Conservation (phyloP, 768 basidiomycete species). For the Psilocybe subaeruginosa region DNA sequence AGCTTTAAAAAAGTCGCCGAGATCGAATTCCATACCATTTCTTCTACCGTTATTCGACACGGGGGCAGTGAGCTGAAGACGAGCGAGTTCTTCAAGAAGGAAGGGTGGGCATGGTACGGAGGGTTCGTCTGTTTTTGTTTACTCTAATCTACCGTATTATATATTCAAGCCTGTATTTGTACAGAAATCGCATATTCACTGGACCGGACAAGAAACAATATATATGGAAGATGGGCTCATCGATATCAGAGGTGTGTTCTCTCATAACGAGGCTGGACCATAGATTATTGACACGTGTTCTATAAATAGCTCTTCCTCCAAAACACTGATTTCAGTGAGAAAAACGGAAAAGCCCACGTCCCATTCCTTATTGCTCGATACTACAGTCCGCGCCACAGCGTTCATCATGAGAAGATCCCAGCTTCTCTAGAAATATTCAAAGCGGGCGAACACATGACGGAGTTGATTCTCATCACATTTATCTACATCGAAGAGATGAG, state of each 20-base stretch:
- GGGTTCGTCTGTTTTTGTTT: constrained; percentile 6
- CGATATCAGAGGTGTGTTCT: constrained; percentile 11
- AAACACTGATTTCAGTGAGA: constrained; percentile 6
- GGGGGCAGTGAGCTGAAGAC: constrained; percentile 14
- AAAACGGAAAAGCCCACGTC: constrained; percentile 16
- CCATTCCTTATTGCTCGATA: constrained; percentile 17
- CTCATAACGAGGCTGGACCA: background rate
- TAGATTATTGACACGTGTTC: background rate
- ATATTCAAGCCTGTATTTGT: background rate
- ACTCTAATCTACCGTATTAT: background rate
- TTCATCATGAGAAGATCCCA: constrained; percentile 4
- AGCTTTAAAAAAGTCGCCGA: constrained; percentile 15
- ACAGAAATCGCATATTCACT: constrained; percentile 22
- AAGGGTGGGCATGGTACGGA: constrained; percentile 18
- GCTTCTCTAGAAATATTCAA: constrained; percentile 25
- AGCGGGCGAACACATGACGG: constrained; percentile 21
- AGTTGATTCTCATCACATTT: constrained; percentile 26
- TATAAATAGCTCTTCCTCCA: constrained; percentile 10
- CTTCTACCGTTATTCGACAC: constrained; percentile 15
- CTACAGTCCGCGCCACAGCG: constrained; percentile 7
- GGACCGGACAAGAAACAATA: constrained; percentile 24
- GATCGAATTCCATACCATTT: constrained; percentile 16
- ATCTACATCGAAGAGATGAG: constrained; percentile 25
- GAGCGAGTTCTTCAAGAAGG: constrained; percentile 24
- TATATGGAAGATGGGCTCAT: constrained; percentile 21